Evolutionary conservation across 495 filamentous ascomycete species (phyloP).

Genomic region (Bacidia gigantensis): DNA sequence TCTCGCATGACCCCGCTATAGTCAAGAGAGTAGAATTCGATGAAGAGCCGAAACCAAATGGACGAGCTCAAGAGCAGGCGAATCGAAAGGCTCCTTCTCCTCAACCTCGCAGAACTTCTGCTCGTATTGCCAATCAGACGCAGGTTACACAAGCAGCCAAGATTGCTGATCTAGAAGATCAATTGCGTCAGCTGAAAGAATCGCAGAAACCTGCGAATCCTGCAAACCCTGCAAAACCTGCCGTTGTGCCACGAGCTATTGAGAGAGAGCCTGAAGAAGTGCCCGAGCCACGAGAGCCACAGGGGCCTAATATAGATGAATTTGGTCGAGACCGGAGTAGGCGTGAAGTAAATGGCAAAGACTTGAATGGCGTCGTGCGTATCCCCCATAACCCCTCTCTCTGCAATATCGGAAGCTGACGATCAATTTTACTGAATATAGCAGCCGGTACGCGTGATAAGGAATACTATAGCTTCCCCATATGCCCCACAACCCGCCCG

Average conservation of each 20-base stretch:
- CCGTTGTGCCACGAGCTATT: constrained; percentile 1
- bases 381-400: neutral
- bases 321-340: constrained; percentile 11
- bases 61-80: constrained; percentile 17
- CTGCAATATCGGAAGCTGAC: neutral
- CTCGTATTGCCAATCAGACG: neutral
- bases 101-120: neutral
- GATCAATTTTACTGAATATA: constrained; percentile 10
- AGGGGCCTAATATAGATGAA: constrained; percentile 26
- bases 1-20: constrained; percentile 15
- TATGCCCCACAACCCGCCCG: constrained; percentile 70
- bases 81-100: neutral
- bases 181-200: constrained; percentile 26
- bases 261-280: constrained; percentile 8
- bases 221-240: neutral
- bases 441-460: constrained; percentile 34
- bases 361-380: neutral
- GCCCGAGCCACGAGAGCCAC: constrained; percentile 28
- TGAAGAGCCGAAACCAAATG: constrained; percentile 12
- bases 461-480: constrained; percentile 54
- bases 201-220: neutral
- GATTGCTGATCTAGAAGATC: constrained; percentile 17
- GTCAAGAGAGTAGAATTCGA: constrained; percentile 9
- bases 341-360: constrained; percentile 6
- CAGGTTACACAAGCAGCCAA: constrained; percentile 6